These are phyloP conservation scores for Ascochyta pisi DNA, from an alignment of 2,329 filamentous ascomycete species.

Conservation along the genomic window DNA sequence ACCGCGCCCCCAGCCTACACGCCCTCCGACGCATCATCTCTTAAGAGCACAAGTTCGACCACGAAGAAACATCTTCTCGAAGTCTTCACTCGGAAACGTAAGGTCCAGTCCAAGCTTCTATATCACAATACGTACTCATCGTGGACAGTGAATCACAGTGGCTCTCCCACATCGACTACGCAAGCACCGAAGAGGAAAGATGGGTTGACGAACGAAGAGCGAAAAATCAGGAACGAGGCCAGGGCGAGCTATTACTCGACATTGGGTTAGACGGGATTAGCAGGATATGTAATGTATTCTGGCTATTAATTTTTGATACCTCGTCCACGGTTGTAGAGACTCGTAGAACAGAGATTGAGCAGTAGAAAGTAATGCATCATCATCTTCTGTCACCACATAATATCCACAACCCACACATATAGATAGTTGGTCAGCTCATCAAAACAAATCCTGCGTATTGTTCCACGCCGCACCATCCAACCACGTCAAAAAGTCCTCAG, in stretches of 20 bases:
- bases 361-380: no score
- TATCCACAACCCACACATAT: no score
- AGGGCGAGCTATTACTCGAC: slow-evolving; percentile 20
- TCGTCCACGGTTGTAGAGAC: no score
- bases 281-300: not conserved
- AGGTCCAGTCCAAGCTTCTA: not conserved
- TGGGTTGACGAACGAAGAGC: slow-evolving; percentile 11
- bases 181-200: slow-evolving; percentile 4
- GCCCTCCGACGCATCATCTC: slow-evolving; percentile 15
- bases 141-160: not conserved
- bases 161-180: not conserved
- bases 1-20: slow-evolving; percentile 20
- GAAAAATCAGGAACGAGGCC: slow-evolving; percentile 17
- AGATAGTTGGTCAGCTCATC: not conserved
- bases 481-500: slow-evolving; percentile 47
- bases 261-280: not conserved
- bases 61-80: slow-evolving; percentile 24
- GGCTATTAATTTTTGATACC: not conserved
- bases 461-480: slow-evolving; percentile 48
- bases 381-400: no score
- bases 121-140: not conserved
- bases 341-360: no score
- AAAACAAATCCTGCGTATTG: slow-evolving; percentile 34
- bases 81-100: slow-evolving; percentile 23
- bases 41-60: slow-evolving; percentile 19